Evolutionary conservation across 768 basidiomycete genomes (phyloP).

Genomic region (Thelephora ganbajun): DNA sequence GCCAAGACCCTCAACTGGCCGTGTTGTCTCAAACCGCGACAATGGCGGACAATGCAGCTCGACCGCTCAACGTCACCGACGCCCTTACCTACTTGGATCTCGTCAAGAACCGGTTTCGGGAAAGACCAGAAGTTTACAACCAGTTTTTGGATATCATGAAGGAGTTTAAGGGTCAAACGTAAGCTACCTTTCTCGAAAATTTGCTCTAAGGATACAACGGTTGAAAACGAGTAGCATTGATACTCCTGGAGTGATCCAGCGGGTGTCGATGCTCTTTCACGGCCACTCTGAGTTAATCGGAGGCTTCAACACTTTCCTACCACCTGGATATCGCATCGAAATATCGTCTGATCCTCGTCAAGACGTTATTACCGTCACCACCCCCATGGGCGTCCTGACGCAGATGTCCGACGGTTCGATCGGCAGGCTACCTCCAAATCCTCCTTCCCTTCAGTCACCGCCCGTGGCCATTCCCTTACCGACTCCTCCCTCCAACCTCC

Average conservation of each 20-base stretch:
- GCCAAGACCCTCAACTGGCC: too few species aligned
- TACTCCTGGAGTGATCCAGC: slow-evolving; percentile 92
- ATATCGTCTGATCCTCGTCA: slow-evolving; percentile 57
- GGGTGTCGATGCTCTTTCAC: slow-evolving; percentile 86
- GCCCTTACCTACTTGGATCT: slow-evolving; percentile 89
- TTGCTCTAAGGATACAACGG: not conserved
- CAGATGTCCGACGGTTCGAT: slow-evolving; percentile 38
- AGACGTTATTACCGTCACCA: slow-evolving; percentile 70
- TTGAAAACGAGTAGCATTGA: slow-evolving; percentile 54
- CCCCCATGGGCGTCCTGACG: slow-evolving; percentile 58
- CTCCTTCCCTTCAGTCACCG: slow-evolving; percentile 9
- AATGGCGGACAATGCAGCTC: slow-evolving; percentile 3
- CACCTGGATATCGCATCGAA: slow-evolving; percentile 89
- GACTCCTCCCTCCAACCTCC: slow-evolving; percentile 16
- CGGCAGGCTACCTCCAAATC: slow-evolving; percentile 14
- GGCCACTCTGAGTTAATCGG: slow-evolving; percentile 85
- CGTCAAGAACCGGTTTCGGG: slow-evolving; percentile 83
- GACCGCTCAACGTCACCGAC: slow-evolving; percentile 85
- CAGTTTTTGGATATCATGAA: slow-evolving; percentile 96
- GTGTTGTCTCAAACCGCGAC: too few species aligned
- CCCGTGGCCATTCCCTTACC: slow-evolving; percentile 9
- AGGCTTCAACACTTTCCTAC: slow-evolving; percentile 96
- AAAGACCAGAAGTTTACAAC: slow-evolving; percentile 90
- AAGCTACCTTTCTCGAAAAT: slow-evolving; percentile 20
- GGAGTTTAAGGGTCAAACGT: slow-evolving; percentile 95